phyloP scores from a whole-genome alignment of 192 early-diverging fungal genomes.

The Coemansia furcata region DNA sequence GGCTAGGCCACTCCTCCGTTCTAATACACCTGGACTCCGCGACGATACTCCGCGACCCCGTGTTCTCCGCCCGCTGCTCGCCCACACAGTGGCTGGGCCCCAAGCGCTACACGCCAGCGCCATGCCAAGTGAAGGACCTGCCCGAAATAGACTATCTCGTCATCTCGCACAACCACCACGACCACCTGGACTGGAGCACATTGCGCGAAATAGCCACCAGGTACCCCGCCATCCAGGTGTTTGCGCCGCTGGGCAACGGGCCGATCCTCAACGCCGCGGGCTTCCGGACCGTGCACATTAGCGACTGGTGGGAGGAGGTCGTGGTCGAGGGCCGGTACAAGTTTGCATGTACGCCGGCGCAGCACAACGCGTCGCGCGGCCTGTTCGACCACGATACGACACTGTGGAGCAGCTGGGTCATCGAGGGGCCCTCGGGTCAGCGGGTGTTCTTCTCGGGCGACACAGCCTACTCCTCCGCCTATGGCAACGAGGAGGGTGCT shows the following conservation, averaged over 20 bases:
- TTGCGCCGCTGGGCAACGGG: slow-evolving; percentile 77
- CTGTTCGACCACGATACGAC: slow-evolving; percentile 66
- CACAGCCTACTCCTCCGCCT: slow-evolving; percentile 74
- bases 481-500: slow-evolving; percentile 54
- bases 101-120: slow-evolving; percentile 63
- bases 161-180: slow-evolving; percentile 87
- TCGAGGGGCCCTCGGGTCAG: slow-evolving; percentile 41
- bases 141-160: slow-evolving; percentile 72
- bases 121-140: slow-evolving; percentile 64
- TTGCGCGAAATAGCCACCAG: slow-evolving; percentile 55
- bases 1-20: slow-evolving; percentile 66
- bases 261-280: slow-evolving; percentile 58
- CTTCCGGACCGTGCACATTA: slow-evolving; percentile 57
- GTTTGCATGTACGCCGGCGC: slow-evolving; percentile 73
- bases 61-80: slow-evolving; percentile 72
- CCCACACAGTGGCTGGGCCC: slow-evolving; percentile 67
- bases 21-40: slow-evolving; percentile 63
- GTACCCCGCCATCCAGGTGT: slow-evolving; percentile 56
- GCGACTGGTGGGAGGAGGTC: slow-evolving; percentile 70
- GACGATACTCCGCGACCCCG: slow-evolving; percentile 73
- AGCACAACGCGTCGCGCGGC: slow-evolving; percentile 53
- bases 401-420: slow-evolving; percentile 77
- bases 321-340: not conserved
- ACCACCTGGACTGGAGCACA: slow-evolving; percentile 74
- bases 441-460: slow-evolving; percentile 59